Evolutionary conservation across 768 basidiomycete genomes (phyloP), one percentile per base, ranked within the genome.

Genomic region (Auricularia auricula-judae): DNA sequence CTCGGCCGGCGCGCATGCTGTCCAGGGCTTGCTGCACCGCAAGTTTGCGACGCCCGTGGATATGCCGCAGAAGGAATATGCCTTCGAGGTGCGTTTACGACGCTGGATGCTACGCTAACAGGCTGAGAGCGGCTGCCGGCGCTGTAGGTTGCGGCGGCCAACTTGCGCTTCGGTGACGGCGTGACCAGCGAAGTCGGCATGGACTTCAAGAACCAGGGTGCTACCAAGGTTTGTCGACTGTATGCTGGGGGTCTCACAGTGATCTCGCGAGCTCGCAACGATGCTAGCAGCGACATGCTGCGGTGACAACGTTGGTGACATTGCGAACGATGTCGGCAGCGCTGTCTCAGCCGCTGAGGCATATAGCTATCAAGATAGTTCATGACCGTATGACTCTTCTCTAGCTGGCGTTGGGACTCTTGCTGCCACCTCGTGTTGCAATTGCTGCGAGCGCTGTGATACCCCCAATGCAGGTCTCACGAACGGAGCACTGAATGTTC

Each of bases 181-280:
- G 93, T 93, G 42, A 94, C 93, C 3, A 80, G 81, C 44, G 93
- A 95, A 74, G 89, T 95, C 35, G 93, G 93, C 39, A 92, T 94
- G 88, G 93, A 94, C 74, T 81, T 95, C 69, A 89, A 89, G 81
- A 95, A 95, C 76, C 88, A 92, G 89, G 89, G 87, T 64, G 92
- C 93, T 5, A 83, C 84, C 69, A 93, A 91, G 82, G 91, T 88
- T 68, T n/a, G 72, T 59, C 12, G 35, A 67, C 10, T 35, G 43
- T 66, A 29, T 29, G 29, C 29, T 29, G 29, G 2, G 29, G 29
- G 29, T 29, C 29, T 29, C 29, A 29, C 29, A 29, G 29, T 3
- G 29, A 29, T 29, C 2, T 29, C 29, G 29, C 29, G 29, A 29
- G 29, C 29, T 29, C 29, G 29, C 29, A 29, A 29, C 29, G 29